Evolutionary conservation across 1,284 basidiomycete genomes (phyloP).

Genomic region (Puccinia triticina): DNA sequence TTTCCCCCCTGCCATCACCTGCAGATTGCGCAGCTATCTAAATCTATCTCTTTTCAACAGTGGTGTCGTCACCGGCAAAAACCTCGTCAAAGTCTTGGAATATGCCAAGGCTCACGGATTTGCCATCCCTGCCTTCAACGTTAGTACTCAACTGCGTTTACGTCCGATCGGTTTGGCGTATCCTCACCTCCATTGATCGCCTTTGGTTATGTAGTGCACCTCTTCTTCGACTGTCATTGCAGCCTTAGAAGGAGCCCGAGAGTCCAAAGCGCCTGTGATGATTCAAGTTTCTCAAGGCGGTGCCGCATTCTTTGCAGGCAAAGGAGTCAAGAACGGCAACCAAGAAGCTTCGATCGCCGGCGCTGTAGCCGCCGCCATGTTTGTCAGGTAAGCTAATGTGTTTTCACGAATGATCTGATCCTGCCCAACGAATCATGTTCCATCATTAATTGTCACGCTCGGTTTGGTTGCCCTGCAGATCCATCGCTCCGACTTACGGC

Average conservation of each 20-base stretch:
- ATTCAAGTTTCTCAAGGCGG: constrained; percentile 97
- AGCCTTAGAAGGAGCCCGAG: constrained; percentile 82
- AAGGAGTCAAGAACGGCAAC: constrained; percentile 90
- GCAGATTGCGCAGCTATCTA: neutral
- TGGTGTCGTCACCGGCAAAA: constrained; percentile 51
- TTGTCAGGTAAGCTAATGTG: constrained; percentile 70
- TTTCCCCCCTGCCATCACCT: neutral
- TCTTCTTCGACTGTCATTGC: constrained; percentile 86
- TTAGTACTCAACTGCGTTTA: constrained; percentile 6
- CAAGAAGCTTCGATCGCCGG: constrained; percentile 94
- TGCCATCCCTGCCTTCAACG: constrained; percentile 52
- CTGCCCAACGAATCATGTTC: constrained; percentile 61
- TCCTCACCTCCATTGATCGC: neutral
- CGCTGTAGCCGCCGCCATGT: constrained; percentile 88
- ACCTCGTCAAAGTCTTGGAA: constrained; percentile 46
- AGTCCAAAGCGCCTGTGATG: constrained; percentile 96
- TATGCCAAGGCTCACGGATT: constrained; percentile 50
- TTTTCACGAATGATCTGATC: constrained; percentile 73
- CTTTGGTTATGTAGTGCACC: constrained; percentile 29
- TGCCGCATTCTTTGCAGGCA: constrained; percentile 93
- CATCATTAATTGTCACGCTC: neutral
- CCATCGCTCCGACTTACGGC: constrained; percentile 56
- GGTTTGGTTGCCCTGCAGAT: constrained; percentile 3
- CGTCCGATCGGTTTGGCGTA: neutral
- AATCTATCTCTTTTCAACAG: constrained; percentile 8